Evolutionary conservation across 1,284 basidiomycete genomes (phyloP).

Genomic region (Marasmius fiardii): DNA sequence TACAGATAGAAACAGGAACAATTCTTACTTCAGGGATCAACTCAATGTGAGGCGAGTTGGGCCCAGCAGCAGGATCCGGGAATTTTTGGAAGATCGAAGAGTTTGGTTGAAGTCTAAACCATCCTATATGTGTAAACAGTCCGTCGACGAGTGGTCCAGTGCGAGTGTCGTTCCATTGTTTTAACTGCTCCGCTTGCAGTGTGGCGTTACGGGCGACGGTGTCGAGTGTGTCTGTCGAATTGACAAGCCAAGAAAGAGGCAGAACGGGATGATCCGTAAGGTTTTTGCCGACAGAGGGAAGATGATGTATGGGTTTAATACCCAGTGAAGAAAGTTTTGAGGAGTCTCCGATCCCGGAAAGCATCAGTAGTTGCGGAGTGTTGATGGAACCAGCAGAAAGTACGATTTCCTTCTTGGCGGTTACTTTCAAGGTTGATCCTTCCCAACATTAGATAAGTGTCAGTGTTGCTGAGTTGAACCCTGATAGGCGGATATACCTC

Average conservation of each 20-base stretch:
- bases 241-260: constrained; percentile 19
- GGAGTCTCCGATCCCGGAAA: constrained; percentile 29
- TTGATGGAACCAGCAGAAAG: constrained; percentile 19
- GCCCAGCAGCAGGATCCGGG: constrained; percentile 18
- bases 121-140: constrained; percentile 19
- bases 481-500: too few relatives aligned
- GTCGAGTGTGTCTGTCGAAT: constrained; percentile 19
- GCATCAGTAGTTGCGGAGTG: constrained; percentile 27
- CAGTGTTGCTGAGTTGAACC: too few relatives aligned
- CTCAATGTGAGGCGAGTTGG: constrained; percentile 16
- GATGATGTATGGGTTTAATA: constrained; percentile 21
- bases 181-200: constrained; percentile 10
- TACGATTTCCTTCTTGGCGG: constrained; percentile 21
- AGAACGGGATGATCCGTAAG: constrained; percentile 31
- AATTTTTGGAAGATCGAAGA: constrained; percentile 10
- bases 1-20: background rate
- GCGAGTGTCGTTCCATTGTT: constrained; percentile 18
- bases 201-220: constrained; percentile 16
- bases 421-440: constrained; percentile 5
- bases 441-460: too few relatives aligned
- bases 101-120: constrained; percentile 19
- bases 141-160: constrained; percentile 21
- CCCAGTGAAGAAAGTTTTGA: constrained; percentile 21
- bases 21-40: constrained; percentile 17
- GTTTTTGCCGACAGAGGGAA: constrained; percentile 29